phyloP scores from a whole-genome alignment of 345 rosid genomes.

The Dipteronia sinensis region DNA sequence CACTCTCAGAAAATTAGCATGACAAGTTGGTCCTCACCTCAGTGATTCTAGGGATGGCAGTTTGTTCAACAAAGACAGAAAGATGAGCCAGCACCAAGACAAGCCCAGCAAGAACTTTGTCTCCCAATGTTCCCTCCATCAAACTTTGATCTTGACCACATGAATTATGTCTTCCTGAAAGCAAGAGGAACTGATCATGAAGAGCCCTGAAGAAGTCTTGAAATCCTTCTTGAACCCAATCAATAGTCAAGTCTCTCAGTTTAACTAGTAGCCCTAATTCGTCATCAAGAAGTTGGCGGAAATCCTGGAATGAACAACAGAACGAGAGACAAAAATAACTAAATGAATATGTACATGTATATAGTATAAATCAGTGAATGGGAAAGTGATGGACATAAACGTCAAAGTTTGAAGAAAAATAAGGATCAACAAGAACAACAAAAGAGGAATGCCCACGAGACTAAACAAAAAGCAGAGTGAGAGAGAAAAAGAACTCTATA shows the following conservation, averaged over 20 bases:
- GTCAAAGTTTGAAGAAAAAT: background rate
- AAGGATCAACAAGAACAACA: background rate
- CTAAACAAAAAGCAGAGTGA: background rate
- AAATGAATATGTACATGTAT: conserved; percentile 6
- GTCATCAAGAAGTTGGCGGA: conserved; percentile 80
- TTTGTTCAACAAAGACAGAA: conserved; percentile 83
- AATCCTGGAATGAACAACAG: conserved; percentile 52
- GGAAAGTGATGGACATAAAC: background rate
- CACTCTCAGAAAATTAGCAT: conserved; percentile 2
- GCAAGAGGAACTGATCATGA: conserved; percentile 58
- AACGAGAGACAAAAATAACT: conserved; percentile 20
- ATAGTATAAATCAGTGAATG: background rate
- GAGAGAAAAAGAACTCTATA: background rate
- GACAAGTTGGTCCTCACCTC: conserved; percentile 62
- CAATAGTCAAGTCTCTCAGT: conserved; percentile 60
- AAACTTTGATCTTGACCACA: conserved; percentile 48
- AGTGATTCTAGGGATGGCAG: conserved; percentile 78
- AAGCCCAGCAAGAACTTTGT: conserved; percentile 67
- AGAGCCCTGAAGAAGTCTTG: conserved; percentile 82
- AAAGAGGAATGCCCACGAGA: background rate
- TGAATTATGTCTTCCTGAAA: conserved; percentile 74
- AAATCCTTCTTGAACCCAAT: conserved; percentile 95
- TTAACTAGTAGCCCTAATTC: conserved; percentile 58
- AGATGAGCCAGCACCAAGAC: conserved; percentile 89
- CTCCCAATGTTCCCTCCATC: conserved; percentile 53